Evolutionary conservation across 176 grass and related monocot species (phyloP), one percentile per base, ranked within the genome.

Genomic region (Dendrocalamus sinicus): DNA sequence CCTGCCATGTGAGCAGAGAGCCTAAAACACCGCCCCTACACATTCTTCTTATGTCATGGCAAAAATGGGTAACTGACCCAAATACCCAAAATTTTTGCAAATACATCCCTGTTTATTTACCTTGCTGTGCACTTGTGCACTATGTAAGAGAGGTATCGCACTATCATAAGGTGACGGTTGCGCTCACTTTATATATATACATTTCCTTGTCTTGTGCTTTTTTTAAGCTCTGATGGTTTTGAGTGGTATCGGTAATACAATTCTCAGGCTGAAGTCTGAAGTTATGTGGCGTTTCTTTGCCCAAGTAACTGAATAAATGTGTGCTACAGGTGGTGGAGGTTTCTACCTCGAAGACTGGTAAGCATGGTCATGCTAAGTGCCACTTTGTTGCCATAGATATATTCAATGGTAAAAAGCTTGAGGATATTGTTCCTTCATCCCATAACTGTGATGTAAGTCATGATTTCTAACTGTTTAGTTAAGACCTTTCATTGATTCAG

Each of bases 361-460:
- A 97, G 89, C 95, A 97, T 11, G 95, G 95, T 44, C 92, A 97
- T 63, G 95, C 95, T 43, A 97, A 97, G 69, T 95, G 95, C 44
- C 95, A 97, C 89, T 97, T 97, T 90, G 92, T 97, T 67, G 95
- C 86, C 57, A 94, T 95, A 72, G 95, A 97, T 78, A 85, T 97
- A 70, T 97, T 97, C 89, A 97, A 97, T 71, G 95, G 89, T 26
- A 97, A 97, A 77, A 97, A 97, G 85, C 92, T 93, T 79, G 92
- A 95, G 74, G 95, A 97, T 94, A 97, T 97, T 78, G 95, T 97
- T 66, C 95, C 95, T 19, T 97, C 95, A 30, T 97, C 95, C 69
- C 95, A 97, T 39, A 97, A 97, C 53, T 97, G 95, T 93, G 95
- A 97, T 64, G 92, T 97, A 85, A 88, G 95, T 57, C 39, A n/a